Evolutionary conservation across 2,329 filamentous ascomycete genomes (phyloP), one percentile per base, ranked within the genome.

Genomic region (Geosmithia morbida): DNA sequence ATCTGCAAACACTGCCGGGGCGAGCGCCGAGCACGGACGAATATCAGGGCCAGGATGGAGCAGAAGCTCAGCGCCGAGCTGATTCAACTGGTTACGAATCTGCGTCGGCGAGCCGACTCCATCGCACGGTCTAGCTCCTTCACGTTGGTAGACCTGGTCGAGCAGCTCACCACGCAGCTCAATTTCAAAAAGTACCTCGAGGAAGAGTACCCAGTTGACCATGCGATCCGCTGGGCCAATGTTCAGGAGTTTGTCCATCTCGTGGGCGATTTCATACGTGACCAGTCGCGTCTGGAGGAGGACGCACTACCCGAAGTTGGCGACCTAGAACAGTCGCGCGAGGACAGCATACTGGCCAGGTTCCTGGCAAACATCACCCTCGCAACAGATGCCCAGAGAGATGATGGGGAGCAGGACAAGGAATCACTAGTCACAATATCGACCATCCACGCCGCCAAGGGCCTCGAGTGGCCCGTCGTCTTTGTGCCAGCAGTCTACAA

Each of bases 391-490:
- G 75, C 82, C 0, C 81, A 87, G 54, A 77, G 76, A 17, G 75
- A 79, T 20, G 72, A 77, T 10, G 71, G 75, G 2, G 70, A 74
- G 2, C 69, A 71, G 19, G 72, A 76, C 46, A 69, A 69, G 26
- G 75, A 71, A 26, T 69, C 76, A 2, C 72, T 85, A 54, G 78
- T 97, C 18, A 96, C 89, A 0, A 87, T 98, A 20, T 96, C 88
- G 6, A 98, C 90, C 0, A 96, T 98, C 11, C 90, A 98, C 60
- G 88, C 89, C 0, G 87, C 90, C 2, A 98, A 98, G 63, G 90
- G 90, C 2, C 71, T 98, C 1, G 90, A 98, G 61, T 98, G 92
- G 92, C 90, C 90, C 0, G 74, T 95, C 1, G 87, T 97, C 1
- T 97, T 97, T 61, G 81, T 97, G 16, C 89, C 92, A 6, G 86